Percentiles rank a stretch among this genome's conserved stretches.
These are phyloP conservation scores for Boletus reticuloceps DNA, from an alignment of 768 basidiomycete species.

Conservation along the genomic window DNA sequence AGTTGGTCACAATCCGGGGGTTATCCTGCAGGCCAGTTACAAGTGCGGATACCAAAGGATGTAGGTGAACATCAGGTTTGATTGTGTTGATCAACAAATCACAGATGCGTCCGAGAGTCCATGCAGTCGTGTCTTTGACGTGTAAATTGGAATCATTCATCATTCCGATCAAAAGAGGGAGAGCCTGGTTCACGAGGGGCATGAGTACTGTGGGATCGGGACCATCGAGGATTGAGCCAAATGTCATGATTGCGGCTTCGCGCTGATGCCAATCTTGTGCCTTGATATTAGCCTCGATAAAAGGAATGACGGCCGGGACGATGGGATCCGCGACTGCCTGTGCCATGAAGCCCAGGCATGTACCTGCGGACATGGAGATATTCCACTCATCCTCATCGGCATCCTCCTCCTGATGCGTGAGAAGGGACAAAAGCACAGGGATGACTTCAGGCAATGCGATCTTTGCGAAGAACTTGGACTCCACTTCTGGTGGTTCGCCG, in stretches of 20 bases:
- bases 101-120: conserved; percentile 95
- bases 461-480: conserved; percentile 91
- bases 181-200: conserved; percentile 90
- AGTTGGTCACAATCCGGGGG: conserved; percentile 87
- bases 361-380: conserved; percentile 94
- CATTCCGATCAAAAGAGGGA: conserved; percentile 93
- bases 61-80: conserved; percentile 86
- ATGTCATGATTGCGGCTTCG: conserved; percentile 98
- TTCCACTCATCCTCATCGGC: conserved; percentile 99
- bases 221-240: conserved; percentile 96
- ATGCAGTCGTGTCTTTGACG: conserved; percentile 96
- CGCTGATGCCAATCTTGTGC: conserved; percentile 90
- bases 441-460: conserved; percentile 93
- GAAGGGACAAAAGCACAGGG: conserved; percentile 83
- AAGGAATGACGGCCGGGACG: conserved; percentile 92
- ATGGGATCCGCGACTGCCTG: conserved; percentile 88
- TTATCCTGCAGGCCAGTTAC: conserved; percentile 77
- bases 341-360: conserved; percentile 85
- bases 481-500: conserved; percentile 80
- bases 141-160: conserved; percentile 83
- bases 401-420: conserved; percentile 94
- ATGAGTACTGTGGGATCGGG: conserved; percentile 86
- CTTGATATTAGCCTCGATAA: conserved; percentile 96
- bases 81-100: conserved; percentile 84
- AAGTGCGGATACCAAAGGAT: conserved; percentile 77